phyloP scores from a whole-genome alignment of 2,329 filamentous ascomycete species.

The Venturia effusa region DNA sequence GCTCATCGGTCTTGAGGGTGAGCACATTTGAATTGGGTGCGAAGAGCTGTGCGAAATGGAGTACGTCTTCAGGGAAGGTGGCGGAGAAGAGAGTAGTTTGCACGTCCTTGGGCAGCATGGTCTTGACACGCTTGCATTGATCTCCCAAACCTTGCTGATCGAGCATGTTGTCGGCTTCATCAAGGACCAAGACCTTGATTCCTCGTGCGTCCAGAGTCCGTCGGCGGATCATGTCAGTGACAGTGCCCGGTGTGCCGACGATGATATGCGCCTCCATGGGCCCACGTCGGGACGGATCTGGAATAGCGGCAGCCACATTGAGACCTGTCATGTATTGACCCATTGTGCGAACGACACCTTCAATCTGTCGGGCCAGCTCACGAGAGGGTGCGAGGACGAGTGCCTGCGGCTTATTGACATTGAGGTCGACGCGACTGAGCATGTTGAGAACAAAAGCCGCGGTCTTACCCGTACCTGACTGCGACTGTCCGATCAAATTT shows the following conservation, averaged over 20 bases:
- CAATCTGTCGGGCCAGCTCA: conserved; percentile 89
- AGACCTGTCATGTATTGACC: conserved; percentile 73
- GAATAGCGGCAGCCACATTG: conserved; percentile 70
- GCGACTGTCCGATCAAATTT: conserved; percentile 98
- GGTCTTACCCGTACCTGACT: conserved; percentile 96
- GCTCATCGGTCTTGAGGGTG: conserved; percentile 77
- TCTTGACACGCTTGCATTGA: conserved; percentile 84
- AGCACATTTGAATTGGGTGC: conserved; percentile 79
- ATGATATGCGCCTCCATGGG: conserved; percentile 68
- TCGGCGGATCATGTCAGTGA: conserved; percentile 74
- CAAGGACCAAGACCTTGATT: conserved; percentile 76
- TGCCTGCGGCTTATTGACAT: conserved; percentile 64
- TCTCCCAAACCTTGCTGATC: conserved; percentile 92
- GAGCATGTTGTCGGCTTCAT: conserved; percentile 98
- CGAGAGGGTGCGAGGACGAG: conserved; percentile 84
- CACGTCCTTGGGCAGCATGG: conserved; percentile 57
- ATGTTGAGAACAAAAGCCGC: conserved; percentile 92
- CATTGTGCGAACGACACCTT: conserved; percentile 73
- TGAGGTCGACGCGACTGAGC: conserved; percentile 73
- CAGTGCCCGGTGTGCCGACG: conserved; percentile 88
- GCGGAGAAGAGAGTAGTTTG: conserved; percentile 94
- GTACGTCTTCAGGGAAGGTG: conserved; percentile 79
- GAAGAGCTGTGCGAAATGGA: conserved; percentile 72
- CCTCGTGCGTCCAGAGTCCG: conserved; percentile 60
- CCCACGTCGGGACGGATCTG: conserved; percentile 59